Evolutionary conservation across 176 grass and related monocot genomes (phyloP).

Genomic region (Guadua angustifolia): DNA sequence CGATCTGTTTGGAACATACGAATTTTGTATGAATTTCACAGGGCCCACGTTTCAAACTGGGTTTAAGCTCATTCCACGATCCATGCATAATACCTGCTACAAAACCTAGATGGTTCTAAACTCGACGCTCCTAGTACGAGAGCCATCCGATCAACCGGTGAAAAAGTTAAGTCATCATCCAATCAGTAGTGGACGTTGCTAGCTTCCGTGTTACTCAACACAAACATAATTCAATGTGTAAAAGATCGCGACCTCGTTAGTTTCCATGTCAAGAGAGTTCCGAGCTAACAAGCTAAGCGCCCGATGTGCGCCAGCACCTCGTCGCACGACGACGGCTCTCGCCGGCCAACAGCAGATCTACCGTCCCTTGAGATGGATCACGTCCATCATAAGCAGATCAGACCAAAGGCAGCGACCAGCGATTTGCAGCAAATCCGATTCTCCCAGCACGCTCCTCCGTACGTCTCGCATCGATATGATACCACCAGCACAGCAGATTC

Average conservation of each 20-base stretch:
- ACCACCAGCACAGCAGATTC: background rate
- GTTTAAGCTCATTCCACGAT: too few relatives aligned
- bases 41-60: too few relatives aligned
- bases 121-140: too few relatives aligned
- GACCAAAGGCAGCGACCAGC: background rate
- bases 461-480: background rate
- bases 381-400: background rate
- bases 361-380: background rate
- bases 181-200: background rate
- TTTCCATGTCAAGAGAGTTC: background rate
- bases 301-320: too few relatives aligned
- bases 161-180: background rate
- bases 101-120: too few relatives aligned
- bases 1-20: background rate
- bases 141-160: too few relatives aligned
- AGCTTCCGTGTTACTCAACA: background rate
- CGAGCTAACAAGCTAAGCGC: too few relatives aligned
- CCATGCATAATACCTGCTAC: too few relatives aligned
- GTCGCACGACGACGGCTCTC: background rate
- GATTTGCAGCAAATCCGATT: background rate
- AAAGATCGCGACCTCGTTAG: background rate
- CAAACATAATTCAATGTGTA: background rate
- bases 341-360: background rate
- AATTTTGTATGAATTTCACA: background rate
- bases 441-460: background rate